Percentiles rank a stretch among this genome's conserved stretches.
Conservation (phyloP, 495 filamentous ascomycete species). For the Penicillium desertorum region DNA sequence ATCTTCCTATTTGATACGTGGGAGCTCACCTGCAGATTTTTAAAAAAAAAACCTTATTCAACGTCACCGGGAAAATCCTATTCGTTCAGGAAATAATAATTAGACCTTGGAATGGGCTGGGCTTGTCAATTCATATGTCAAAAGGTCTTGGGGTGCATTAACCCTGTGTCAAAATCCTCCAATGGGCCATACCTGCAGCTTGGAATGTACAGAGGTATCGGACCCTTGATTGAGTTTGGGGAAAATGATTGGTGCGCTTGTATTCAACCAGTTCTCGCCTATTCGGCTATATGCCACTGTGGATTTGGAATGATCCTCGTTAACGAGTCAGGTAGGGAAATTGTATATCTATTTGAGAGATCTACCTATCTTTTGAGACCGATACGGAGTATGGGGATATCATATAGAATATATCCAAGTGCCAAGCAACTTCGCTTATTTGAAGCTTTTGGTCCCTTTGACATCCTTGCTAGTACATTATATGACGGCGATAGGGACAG, state of each 20-base stretch:
- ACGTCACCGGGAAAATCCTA: not conserved
- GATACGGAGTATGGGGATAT: not conserved
- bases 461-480: not conserved
- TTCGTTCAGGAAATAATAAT: not conserved
- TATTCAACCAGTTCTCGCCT: too few species aligned
- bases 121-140: conserved; percentile 12
- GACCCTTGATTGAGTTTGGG: not conserved
- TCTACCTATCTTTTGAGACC: not conserved
- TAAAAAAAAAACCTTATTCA: conserved; percentile 17
- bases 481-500: not conserved
- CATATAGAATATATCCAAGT: not conserved
- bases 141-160: conserved; percentile 12
- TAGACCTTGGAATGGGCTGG: conserved; percentile 12
- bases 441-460: not conserved
- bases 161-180: conserved; percentile 4
- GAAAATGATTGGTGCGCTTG: too few species aligned
- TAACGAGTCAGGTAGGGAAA: not conserved
- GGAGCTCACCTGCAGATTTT: conserved; percentile 22
- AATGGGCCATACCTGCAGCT: conserved; percentile 15
- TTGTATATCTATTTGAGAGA: too few species aligned
- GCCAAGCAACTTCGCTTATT: not conserved
- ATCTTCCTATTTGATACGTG: conserved; percentile 6
- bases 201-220: conserved; percentile 2
- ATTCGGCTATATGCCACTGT: not conserved
- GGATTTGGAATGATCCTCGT: conserved; percentile 4